Percentiles rank a stretch among this genome's conserved stretches.
phyloP scores from a whole-genome alignment of 148 eudicot species.

The Rhododendron ferrugineum region DNA sequence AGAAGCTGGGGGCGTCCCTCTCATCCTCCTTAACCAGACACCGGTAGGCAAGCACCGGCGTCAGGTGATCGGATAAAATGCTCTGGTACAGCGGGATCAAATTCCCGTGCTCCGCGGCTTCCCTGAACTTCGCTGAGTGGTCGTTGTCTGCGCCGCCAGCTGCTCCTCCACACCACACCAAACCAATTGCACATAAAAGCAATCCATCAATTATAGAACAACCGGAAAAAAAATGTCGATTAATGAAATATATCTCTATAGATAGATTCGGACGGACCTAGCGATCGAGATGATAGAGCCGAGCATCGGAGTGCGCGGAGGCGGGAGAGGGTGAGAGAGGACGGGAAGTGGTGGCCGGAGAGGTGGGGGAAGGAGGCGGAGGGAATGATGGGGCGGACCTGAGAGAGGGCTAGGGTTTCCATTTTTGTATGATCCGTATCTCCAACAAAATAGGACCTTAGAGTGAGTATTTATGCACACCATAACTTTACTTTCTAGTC shows the following conservation, averaged over 20 bases:
- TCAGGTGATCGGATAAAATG: constrained; percentile 86
- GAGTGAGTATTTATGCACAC: too few relatives aligned
- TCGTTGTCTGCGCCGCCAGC: constrained; percentile 27
- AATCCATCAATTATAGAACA: background rate
- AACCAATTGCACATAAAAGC: background rate
- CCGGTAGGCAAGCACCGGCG: constrained; percentile 89
- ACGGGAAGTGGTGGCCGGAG: constrained; percentile 8
- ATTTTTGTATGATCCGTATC: constrained; percentile 4
- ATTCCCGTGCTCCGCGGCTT: constrained; percentile 75
- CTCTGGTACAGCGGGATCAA: constrained; percentile 67
- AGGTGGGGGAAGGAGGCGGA: constrained; percentile 7
- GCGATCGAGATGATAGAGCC: constrained; percentile 23
- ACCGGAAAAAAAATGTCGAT: too few relatives aligned
- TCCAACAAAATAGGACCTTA: too few relatives aligned
- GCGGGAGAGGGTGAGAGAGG: constrained; percentile 14
- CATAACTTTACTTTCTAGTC: too few relatives aligned
- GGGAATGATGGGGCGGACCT: background rate
- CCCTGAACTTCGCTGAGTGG: constrained; percentile 50
- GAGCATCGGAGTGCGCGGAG: constrained; percentile 35
- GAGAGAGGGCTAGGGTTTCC: constrained; percentile 34
- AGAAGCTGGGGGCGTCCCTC: constrained; percentile 92
- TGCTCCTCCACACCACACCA: constrained; percentile 19
- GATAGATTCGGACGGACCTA: constrained; percentile 15
- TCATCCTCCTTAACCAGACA: constrained; percentile 92
- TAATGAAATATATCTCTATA: background rate